These are phyloP conservation scores for Vanrija sp. DNA, from an alignment of 1,284 basidiomycete species.

Conservation along the genomic window DNA sequence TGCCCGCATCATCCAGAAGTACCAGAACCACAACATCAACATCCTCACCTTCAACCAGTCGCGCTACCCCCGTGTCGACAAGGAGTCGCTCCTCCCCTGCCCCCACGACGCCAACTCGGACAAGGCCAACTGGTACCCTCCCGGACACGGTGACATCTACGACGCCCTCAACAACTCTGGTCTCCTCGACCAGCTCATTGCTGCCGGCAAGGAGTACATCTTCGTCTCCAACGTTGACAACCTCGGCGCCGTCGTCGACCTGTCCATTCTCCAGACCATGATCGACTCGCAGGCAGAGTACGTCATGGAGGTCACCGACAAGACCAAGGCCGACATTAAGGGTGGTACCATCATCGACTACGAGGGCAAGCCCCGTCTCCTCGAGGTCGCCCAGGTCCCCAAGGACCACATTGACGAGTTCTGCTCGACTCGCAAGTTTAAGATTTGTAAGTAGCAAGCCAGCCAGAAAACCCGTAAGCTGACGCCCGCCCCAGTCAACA, in stretches of 20 bases:
- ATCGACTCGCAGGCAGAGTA: slow-evolving; percentile 82
- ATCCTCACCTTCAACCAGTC: slow-evolving; percentile 94
- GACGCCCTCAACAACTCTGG: slow-evolving; percentile 73
- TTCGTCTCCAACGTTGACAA: slow-evolving; percentile 99
- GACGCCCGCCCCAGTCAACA: slow-evolving; percentile 50
- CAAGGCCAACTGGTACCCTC: slow-evolving; percentile 98
- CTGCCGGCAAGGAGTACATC: slow-evolving; percentile 97
- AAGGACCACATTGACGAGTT: slow-evolving; percentile 98
- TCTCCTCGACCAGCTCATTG: slow-evolving; percentile 88
- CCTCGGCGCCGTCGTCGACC: slow-evolving; percentile 87
- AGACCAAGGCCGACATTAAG: slow-evolving; percentile 99
- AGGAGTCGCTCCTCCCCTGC: slow-evolving; percentile 87
- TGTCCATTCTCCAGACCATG: slow-evolving; percentile 69
- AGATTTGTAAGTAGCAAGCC: slow-evolving; percentile 46
- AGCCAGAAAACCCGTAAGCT: slow-evolving; percentile 8
- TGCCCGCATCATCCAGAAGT: slow-evolving; percentile 97
- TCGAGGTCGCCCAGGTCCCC: slow-evolving; percentile 98
- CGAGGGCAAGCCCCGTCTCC: slow-evolving; percentile 85
- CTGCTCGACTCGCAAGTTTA: slow-evolving; percentile 82
- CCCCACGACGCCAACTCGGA: slow-evolving; percentile 82
- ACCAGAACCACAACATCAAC: slow-evolving; percentile 92
- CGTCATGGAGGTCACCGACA: slow-evolving; percentile 99
- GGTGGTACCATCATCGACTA: slow-evolving; percentile 98
- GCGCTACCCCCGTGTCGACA: slow-evolving; percentile 94
- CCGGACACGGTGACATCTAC: slow-evolving; percentile 86